Base-by-base conservation (phyloP, 176 grass and related monocot genomes). In the Musa schizocarpa region DNA sequence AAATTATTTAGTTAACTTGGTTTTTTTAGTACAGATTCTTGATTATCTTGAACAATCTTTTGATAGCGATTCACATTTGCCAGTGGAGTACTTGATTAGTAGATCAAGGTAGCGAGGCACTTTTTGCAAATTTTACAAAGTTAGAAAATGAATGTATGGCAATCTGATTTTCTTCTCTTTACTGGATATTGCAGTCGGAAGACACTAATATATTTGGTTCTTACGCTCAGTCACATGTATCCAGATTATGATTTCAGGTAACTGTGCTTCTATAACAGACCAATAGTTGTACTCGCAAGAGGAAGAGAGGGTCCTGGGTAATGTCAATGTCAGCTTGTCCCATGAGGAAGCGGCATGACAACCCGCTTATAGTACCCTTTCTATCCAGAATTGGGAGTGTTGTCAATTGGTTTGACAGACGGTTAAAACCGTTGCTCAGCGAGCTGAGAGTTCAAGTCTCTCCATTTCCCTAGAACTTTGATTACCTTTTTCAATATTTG, bases 391-490 rank as follows among this genome's bases (percentile, higher is more conserved):
- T 87, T 81, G 95, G 90, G 90, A 89, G 86, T 99, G 95, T 91
- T 99, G 95, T 99, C 90, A 99, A 85, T 77, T 94, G 94, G 94
- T 87, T 87, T 93, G 90, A 93, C 94, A 93, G 67, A 88, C 86
- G 93, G 93, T 88, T 92, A 48, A 90, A 86, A 52, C 87, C 89
- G 84, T 93, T 84, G 89, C 90, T 98, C 94, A 77, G 81, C 83
- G 91, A 92, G 90, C 95, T 93, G 95, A 94, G 95, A 94, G 90
- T 99, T 99, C 95, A 99, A 99, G 85, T 99, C 95, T 99, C 90
- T 99, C 95, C 95, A 99, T 99, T 89, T 94, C 90, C 95, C 95
- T 87, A 77, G 59, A 64, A 55, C 23, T 52, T 58, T 81, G 71
- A 49, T 82, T 74, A 56, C 84, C 70, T 14, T 19, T 2, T 26